Conservation (phyloP, 129 eudicot species). For the Flaveria trinervia region DNA sequence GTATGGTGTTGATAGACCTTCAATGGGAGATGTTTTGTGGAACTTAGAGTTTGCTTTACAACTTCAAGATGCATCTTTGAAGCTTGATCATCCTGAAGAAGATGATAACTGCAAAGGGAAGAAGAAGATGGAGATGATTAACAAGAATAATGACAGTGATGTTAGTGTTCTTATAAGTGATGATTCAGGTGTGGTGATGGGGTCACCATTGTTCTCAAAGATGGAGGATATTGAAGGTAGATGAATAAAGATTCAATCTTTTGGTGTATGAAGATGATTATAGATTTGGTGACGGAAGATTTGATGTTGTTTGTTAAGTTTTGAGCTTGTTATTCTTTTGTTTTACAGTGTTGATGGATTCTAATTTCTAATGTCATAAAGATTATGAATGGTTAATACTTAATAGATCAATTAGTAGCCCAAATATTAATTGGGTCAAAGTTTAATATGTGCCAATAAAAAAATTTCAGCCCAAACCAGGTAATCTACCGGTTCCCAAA, state of each 20-base stretch:
- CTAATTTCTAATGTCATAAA: constrained; percentile 21
- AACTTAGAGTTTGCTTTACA: constrained; percentile 75
- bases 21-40: constrained; percentile 92
- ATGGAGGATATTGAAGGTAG: constrained; percentile 65
- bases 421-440: neutral
- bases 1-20: constrained; percentile 81
- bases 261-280: constrained; percentile 23
- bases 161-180: constrained; percentile 51
- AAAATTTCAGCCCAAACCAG: neutral
- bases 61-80: constrained; percentile 62
- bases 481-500: no score
- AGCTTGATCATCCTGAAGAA: constrained; percentile 40
- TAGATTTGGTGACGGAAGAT: constrained; percentile 31
- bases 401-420: no score
- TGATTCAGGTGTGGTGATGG: constrained; percentile 61
- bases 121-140: constrained; percentile 14
- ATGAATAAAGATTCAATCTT: constrained; percentile 31
- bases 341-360: constrained; percentile 11
- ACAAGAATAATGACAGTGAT: constrained; percentile 18
- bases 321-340: neutral
- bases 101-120: constrained; percentile 21
- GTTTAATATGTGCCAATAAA: neutral
- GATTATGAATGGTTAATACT: neutral
- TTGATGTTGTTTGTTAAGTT: constrained; percentile 21
- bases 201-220: constrained; percentile 45